Evolutionary conservation across 352 stramenopile genomes (phyloP), one percentile per base, ranked within the genome.

Genomic region (Phytophthora tubulina): DNA sequence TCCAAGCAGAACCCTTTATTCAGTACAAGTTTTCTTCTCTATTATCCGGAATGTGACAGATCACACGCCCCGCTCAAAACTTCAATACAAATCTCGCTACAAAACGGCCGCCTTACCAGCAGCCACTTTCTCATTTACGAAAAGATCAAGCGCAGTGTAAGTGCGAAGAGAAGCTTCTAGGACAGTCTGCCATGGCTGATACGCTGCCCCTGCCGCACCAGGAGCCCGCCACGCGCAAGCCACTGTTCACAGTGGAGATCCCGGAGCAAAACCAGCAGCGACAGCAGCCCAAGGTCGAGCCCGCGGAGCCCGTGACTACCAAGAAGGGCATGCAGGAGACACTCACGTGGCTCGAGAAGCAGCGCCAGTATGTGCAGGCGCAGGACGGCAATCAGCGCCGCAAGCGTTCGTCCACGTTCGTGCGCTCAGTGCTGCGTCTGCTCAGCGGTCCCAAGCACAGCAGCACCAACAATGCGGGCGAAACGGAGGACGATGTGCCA

Each of bases 261-360:
- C 48, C 68, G 1, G 50, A 36, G 42, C 49, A 50, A 4, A 42
- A 49, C 8, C 39, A 39, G 38, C 31, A 21, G 32, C 35, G n/a
- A 7, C 21, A 49, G 11, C 42, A 63, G 32, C 6, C 33, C 10
- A 64, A 64, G 17, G 48, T 32, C 17, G 27, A 48, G n/a, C 35
- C 27, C 32, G 63, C 14, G 11, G 42, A 58, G 31, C 27, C 63
- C 21, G n/a, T 39, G 14, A 44, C 41, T 39, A 53, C 49, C 30
- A 85, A 78, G 59, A 72, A 75, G 14, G 81, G 80, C 39, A 63
- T 93, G 61, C 61, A 85, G 27, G 77, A 92, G 46, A 93, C 86
- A 57, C 87, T 93, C 53, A 74, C 73, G 49, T 93, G 86, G 86
- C 80, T 94, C 11, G 86, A 92, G 66, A 79, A 84, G 55, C 81